phyloP scores from a whole-genome alignment of 768 basidiomycete species.

The Tylopilus sp. region DNA sequence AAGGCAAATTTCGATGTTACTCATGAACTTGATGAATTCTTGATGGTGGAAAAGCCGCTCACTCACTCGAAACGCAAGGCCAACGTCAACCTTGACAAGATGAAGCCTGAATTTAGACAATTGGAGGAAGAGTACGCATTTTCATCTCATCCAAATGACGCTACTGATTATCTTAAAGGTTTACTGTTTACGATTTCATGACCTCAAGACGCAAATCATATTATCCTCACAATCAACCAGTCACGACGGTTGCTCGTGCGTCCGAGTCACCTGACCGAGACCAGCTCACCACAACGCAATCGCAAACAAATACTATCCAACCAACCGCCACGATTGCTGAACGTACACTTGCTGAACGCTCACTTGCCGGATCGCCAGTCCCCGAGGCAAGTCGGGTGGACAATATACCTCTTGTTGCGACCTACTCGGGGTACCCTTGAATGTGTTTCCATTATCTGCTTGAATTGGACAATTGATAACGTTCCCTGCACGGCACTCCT shows the following conservation, averaged over 20 bases:
- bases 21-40: conserved; percentile 94
- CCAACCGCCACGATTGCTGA: conserved; percentile 44
- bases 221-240: conserved; percentile 80
- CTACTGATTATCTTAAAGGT: conserved; percentile 45
- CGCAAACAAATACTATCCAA: conserved; percentile 38
- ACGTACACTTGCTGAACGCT: conserved; percentile 39
- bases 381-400: conserved; percentile 32
- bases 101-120: conserved; percentile 88
- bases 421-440: conserved; percentile 17
- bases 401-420: conserved; percentile 41
- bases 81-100: conserved; percentile 77
- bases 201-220: conserved; percentile 74
- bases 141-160: neutral
- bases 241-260: conserved; percentile 31
- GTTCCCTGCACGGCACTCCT: neutral
- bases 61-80: conserved; percentile 91
- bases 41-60: conserved; percentile 97
- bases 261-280: conserved; percentile 30
- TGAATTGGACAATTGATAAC: neutral
- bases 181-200: conserved; percentile 85
- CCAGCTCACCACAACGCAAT: conserved; percentile 28
- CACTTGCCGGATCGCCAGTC: conserved; percentile 39
- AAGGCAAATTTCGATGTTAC: conserved; percentile 98
- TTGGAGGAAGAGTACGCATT: conserved; percentile 84
- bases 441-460: neutral